phyloP scores from a whole-genome alignment of 1,139 yeast genomes.

The Pichia sp. region DNA sequence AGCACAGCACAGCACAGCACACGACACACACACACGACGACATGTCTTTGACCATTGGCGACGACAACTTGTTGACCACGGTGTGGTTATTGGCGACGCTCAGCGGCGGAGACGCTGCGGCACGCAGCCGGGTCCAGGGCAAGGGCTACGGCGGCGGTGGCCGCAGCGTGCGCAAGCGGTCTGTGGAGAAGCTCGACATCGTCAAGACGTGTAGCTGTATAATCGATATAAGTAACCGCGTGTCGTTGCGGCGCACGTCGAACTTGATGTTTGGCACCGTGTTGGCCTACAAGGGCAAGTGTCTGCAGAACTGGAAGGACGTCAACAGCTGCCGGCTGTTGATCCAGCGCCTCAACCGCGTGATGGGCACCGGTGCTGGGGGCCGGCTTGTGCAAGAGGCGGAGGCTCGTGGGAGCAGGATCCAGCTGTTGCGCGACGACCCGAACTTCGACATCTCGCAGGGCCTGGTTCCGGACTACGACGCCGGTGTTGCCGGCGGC shows the following conservation, averaged over 20 bases:
- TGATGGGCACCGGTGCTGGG: background rate
- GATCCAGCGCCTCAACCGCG: conserved; percentile 9
- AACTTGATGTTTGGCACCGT: conserved; percentile 55
- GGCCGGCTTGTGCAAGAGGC: background rate
- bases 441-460: conserved; percentile 38
- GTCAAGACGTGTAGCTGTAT: conserved; percentile 43
- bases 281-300: conserved; percentile 40
- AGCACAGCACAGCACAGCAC: too few relatives aligned
- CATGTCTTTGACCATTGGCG: background rate
- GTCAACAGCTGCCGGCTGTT: conserved; percentile 13
- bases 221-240: conserved; percentile 28
- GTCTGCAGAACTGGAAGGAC: conserved; percentile 17
- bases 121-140: background rate
- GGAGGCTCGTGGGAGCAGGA: background rate
- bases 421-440: conserved; percentile 33
- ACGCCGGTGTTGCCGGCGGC: background rate
- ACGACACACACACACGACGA: background rate
- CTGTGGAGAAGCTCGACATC: conserved; percentile 42
- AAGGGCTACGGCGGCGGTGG: background rate
- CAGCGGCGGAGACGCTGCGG: conserved; percentile 1
- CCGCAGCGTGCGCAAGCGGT: conserved; percentile 31
- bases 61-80: conserved; percentile 1
- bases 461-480: conserved; percentile 22
- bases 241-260: conserved; percentile 45
- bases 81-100: conserved; percentile 16